phyloP scores from a whole-genome alignment of 1,284 basidiomycete genomes.

The Filobasidium uniguttulatum region DNA sequence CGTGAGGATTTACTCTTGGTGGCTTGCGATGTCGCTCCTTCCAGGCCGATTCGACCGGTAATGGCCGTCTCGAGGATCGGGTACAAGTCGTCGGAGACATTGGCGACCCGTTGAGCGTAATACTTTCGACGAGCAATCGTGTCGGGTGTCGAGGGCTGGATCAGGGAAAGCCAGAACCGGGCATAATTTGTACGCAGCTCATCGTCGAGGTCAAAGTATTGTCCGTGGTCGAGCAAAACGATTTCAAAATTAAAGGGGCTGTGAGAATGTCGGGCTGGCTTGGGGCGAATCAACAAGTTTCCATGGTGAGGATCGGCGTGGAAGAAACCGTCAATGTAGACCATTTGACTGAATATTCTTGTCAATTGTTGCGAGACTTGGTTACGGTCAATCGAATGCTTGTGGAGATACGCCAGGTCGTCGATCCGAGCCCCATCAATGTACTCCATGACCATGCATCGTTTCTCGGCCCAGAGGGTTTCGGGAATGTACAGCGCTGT shows the following conservation, averaged over 20 bases:
- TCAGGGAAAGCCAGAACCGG: slow-evolving; percentile 68
- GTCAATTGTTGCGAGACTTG: slow-evolving; percentile 81
- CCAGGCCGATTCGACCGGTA: slow-evolving; percentile 44
- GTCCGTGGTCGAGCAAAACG: slow-evolving; percentile 73
- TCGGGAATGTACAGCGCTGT: slow-evolving; percentile 85
- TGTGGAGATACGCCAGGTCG: slow-evolving; percentile 69
- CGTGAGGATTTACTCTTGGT: too few relatives aligned
- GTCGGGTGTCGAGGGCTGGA: slow-evolving; percentile 52
- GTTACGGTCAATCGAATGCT: slow-evolving; percentile 81
- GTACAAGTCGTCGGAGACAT: slow-evolving; percentile 65
- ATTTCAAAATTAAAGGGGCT: slow-evolving; percentile 91
- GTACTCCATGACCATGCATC: slow-evolving; percentile 88
- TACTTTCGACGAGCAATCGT: slow-evolving; percentile 56
- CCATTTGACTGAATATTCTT: slow-evolving; percentile 86
- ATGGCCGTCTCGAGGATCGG: slow-evolving; percentile 70
- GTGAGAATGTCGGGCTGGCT: slow-evolving; percentile 46
- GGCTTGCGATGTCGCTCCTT: too few relatives aligned
- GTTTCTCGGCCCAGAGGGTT: slow-evolving; percentile 66
- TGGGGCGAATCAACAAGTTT: slow-evolving; percentile 77
- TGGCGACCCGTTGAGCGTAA: slow-evolving; percentile 77
- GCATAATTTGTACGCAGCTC: slow-evolving; percentile 51
- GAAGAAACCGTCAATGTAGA: slow-evolving; percentile 72
- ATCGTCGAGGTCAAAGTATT: slow-evolving; percentile 73
- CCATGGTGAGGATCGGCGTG: slow-evolving; percentile 37
- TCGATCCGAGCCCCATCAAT: slow-evolving; percentile 78